Evolutionary conservation across 306 rosid species (phyloP).

Genomic region (Dicorynia guianensis): DNA sequence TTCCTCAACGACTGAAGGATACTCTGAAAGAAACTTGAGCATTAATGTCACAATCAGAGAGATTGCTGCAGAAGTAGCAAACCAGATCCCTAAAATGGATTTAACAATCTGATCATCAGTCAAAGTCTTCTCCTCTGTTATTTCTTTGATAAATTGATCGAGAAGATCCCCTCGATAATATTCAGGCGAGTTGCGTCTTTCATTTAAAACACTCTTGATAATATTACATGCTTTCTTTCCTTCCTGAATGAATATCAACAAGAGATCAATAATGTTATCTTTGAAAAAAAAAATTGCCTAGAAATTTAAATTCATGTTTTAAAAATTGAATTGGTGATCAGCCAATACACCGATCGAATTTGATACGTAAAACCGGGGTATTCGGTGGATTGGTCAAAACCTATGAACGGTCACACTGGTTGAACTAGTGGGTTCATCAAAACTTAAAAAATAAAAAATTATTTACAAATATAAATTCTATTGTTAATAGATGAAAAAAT

Average conservation of each 20-base stretch:
- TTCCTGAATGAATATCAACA: background rate
- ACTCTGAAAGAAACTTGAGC: background rate
- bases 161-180: background rate
- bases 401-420: too few relatives aligned
- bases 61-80: background rate
- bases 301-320: too few relatives aligned
- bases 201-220: background rate
- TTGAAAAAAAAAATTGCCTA: too few relatives aligned
- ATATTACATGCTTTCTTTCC: background rate
- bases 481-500: too few relatives aligned
- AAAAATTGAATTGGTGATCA: too few relatives aligned
- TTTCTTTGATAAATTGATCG: background rate
- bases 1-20: slow-evolving; percentile 13
- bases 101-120: background rate
- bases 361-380: too few relatives aligned
- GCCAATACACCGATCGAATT: too few relatives aligned
- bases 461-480: too few relatives aligned
- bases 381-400: too few relatives aligned
- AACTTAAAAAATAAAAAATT: too few relatives aligned
- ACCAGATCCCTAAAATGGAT: background rate
- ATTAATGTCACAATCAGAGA: background rate
- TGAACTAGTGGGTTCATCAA: too few relatives aligned
- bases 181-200: background rate
- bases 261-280: background rate
- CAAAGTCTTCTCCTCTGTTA: background rate